Base-by-base conservation (phyloP, 371 early-diverging fungal genomes). In the Lichtheimia corymbifera region DNA sequence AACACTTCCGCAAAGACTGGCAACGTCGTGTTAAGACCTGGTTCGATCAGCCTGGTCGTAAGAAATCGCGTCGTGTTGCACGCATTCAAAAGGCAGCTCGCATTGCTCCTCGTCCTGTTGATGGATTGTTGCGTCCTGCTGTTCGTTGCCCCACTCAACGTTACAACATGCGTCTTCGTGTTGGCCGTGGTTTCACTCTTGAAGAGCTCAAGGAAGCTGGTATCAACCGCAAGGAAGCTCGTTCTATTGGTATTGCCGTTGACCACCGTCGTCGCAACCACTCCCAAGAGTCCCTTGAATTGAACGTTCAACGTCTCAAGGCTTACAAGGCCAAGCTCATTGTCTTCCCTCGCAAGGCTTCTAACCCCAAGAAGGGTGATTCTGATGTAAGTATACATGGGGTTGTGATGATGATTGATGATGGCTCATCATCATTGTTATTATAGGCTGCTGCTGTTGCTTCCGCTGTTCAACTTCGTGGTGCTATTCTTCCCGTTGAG, bases 1-100 rank as follows among this genome's bases (percentile, higher is more conserved):
- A 82, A 77, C 99, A 99, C 80, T 97, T 98, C 91, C 98, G 94
- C 83, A 99, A 99, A 92, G 93, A 97, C 85, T 97, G 99, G 95
- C 92, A 96, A 78, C 80, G 85, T 66, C 95, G 93, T 72, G 97
- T 98, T 66, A 95, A 93, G 90, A 97, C 97, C 70, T 99, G 99
- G 98, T 99, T 99, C 86, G 89, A 98, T 86, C 99, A 99, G 87
- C 94, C 99, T 69, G 95, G 95, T 63, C 92, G 92, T 75, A 96
- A 95, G 90, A 88, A 90, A 85, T 83, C 92, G 66, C 88, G 99
- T 75, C 87, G 95, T 67, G 77, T 90, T 56, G 87, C 87, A 63
- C 92, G 99, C 71, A 80, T 90, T 72, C 87, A 90, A 83, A 99
- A 99, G 93, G 99, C 99, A 61, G 95, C 94, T 72, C 83, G 82